These are phyloP conservation scores for Coemansia sp. DNA, from an alignment of 192 early-diverging fungal species.

Conservation along the genomic window DNA sequence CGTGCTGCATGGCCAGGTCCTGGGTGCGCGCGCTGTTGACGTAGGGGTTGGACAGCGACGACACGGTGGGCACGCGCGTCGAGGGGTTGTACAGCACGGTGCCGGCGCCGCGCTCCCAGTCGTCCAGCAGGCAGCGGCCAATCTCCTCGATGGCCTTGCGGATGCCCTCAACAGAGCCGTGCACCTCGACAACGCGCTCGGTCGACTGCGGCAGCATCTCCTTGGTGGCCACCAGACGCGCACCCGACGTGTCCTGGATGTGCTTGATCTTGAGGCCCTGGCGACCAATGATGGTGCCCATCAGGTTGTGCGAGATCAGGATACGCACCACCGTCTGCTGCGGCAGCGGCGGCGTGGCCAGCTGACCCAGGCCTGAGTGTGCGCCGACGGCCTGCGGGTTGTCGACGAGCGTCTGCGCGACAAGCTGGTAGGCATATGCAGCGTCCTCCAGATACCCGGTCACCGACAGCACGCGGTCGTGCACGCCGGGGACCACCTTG, in stretches of 20 bases:
- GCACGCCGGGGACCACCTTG: constrained; percentile 81
- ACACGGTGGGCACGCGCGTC: constrained; percentile 50
- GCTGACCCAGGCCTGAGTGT: constrained; percentile 40
- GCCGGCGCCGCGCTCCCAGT: constrained; percentile 78
- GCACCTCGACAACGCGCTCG: constrained; percentile 86
- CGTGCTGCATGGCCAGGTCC: constrained; percentile 40
- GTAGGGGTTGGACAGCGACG: constrained; percentile 50
- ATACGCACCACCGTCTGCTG: constrained; percentile 69
- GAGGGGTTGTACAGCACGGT: constrained; percentile 83
- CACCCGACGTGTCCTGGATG: constrained; percentile 87
- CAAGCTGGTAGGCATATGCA: constrained; percentile 80
- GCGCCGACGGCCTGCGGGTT: constrained; percentile 63
- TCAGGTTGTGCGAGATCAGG: constrained; percentile 85
- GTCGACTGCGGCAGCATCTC: constrained; percentile 91
- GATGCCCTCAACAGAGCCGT: constrained; percentile 81
- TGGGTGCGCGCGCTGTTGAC: constrained; percentile 48
- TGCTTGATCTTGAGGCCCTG: constrained; percentile 92
- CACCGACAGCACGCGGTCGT: constrained; percentile 79
- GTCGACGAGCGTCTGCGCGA: constrained; percentile 72
- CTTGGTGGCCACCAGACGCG: constrained; percentile 82
- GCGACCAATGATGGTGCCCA: constrained; percentile 93
- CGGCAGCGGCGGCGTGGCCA: constrained; percentile 46
- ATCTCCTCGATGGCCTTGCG: constrained; percentile 81
- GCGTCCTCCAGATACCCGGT: constrained; percentile 66
- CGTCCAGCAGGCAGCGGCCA: constrained; percentile 79